A percentile compares a stretch with the other conserved stretches of the same genome.
These are phyloP conservation scores for Aspergillus aculeatinus DNA, from an alignment of 2,329 filamentous ascomycete genomes.

Conservation along the genomic window DNA sequence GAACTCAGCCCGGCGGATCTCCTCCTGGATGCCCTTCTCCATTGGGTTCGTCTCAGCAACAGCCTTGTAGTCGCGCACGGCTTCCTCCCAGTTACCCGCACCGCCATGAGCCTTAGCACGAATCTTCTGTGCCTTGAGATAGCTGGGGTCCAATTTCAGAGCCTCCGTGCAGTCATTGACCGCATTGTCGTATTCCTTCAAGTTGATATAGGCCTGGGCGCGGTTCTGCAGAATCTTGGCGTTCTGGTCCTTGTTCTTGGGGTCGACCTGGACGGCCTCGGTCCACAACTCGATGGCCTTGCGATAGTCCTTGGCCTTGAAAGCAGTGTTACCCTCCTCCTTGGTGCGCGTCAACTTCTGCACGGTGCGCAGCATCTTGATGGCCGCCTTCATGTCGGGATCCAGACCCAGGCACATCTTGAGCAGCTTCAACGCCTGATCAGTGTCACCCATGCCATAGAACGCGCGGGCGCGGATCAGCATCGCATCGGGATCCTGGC, in stretches of 20 bases:
- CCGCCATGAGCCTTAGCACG: constrained; percentile 86
- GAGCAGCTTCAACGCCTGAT: constrained; percentile 91
- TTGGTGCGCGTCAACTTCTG: constrained; percentile 93
- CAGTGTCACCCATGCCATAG: constrained; percentile 90
- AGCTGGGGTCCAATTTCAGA: constrained; percentile 75
- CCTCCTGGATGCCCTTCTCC: constrained; percentile 76
- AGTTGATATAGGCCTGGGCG: constrained; percentile 73
- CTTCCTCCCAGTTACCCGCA: constrained; percentile 87
- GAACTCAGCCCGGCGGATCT: constrained; percentile 84
- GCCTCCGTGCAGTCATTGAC: constrained; percentile 85
- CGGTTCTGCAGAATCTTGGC: constrained; percentile 93
- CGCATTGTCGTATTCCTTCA: constrained; percentile 80
- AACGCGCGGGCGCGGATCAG: constrained; percentile 83
- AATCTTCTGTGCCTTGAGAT: constrained; percentile 88
- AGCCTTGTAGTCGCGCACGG: constrained; percentile 82
- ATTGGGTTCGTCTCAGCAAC: constrained; percentile 79
- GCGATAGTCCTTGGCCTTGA: constrained; percentile 80
- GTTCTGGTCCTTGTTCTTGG: constrained; percentile 85
- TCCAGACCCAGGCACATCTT: constrained; percentile 85
- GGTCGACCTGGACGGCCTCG: constrained; percentile 79
- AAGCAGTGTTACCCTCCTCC: constrained; percentile 85
- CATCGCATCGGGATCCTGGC: constrained; percentile 87
- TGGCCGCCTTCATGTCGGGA: constrained; percentile 83
- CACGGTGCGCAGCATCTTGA: constrained; percentile 84
- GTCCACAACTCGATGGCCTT: constrained; percentile 82